Conservation (phyloP, 345 rosid genomes). For the Citrus sp. region DNA sequence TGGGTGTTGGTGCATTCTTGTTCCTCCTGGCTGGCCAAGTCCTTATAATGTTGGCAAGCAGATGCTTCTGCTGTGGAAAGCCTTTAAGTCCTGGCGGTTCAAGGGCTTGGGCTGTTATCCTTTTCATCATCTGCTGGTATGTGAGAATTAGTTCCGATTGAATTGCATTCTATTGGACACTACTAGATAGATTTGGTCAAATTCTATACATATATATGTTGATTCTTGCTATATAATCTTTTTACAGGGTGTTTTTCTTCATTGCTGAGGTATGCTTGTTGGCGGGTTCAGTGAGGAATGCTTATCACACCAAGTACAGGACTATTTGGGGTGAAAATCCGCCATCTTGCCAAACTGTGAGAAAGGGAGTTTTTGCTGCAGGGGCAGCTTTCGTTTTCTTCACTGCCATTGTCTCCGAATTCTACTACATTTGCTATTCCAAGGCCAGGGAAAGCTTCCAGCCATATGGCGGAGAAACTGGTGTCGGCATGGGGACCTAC, state of each 20-base stretch:
- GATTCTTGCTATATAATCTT: neutral
- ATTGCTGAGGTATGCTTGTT: constrained; percentile 80
- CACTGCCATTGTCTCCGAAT: constrained; percentile 66
- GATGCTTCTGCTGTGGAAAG: constrained; percentile 94
- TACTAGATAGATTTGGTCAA: neutral
- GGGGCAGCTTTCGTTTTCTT: constrained; percentile 86
- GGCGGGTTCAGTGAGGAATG: constrained; percentile 86
- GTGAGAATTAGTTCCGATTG: neutral
- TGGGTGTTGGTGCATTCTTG: constrained; percentile 76
- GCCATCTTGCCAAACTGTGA: constrained; percentile 74
- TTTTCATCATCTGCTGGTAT: constrained; percentile 89
- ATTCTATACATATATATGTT: neutral
- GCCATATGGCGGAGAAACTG: constrained; percentile 43
- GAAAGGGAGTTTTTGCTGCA: constrained; percentile 88
- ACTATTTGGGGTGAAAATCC: constrained; percentile 55
- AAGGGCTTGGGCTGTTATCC: constrained; percentile 79
- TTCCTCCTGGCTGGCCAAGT: constrained; percentile 71
- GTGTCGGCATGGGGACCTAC: constrained; percentile 58
- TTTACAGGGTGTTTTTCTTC: constrained; percentile 69
- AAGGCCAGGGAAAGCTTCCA: constrained; percentile 62
- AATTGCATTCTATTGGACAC: neutral
- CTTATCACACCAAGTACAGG: constrained; percentile 86
- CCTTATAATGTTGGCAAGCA: constrained; percentile 80
- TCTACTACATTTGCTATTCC: constrained; percentile 69
- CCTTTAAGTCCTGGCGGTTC: constrained; percentile 78